Conservation (phyloP, 441 rosid species). For the Croton laevigatus region DNA sequence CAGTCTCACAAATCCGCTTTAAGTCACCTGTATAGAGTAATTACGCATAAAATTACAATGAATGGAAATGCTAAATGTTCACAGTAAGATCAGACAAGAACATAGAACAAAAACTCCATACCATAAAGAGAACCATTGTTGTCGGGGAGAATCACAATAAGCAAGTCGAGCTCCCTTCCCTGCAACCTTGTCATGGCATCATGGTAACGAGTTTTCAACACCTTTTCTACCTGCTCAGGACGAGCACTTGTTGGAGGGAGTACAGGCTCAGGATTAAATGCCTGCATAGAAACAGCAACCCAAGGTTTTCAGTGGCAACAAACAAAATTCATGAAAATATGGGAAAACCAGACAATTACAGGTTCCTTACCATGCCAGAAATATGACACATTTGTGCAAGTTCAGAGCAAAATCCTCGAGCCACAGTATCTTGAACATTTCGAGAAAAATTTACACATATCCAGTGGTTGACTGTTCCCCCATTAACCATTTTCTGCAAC, state of each 20-base stretch:
- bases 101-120: constrained; percentile 24
- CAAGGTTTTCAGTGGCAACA: constrained; percentile 6
- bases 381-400: constrained; percentile 83
- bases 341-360: background rate
- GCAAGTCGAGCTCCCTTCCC: constrained; percentile 86
- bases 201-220: constrained; percentile 74
- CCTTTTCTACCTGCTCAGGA: constrained; percentile 88
- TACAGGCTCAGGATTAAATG: constrained; percentile 70
- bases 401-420: constrained; percentile 71
- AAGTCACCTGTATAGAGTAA: constrained; percentile 62
- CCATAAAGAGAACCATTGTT: constrained; percentile 93
- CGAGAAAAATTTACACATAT: constrained; percentile 86
- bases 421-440: constrained; percentile 64
- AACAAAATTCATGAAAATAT: constrained; percentile 5
- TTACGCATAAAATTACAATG: background rate
- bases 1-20: constrained; percentile 94
- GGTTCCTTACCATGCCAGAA: constrained; percentile 76
- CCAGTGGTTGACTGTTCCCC: constrained; percentile 86
- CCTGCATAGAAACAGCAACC: constrained; percentile 40
- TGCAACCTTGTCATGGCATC: constrained; percentile 72
- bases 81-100: background rate
- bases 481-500: constrained; percentile 94
- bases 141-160: constrained; percentile 88
- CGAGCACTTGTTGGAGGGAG: constrained; percentile 61
- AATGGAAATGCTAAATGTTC: background rate